phyloP scores from a whole-genome alignment of 768 basidiomycete genomes.

The Exsudoporus frostii region DNA sequence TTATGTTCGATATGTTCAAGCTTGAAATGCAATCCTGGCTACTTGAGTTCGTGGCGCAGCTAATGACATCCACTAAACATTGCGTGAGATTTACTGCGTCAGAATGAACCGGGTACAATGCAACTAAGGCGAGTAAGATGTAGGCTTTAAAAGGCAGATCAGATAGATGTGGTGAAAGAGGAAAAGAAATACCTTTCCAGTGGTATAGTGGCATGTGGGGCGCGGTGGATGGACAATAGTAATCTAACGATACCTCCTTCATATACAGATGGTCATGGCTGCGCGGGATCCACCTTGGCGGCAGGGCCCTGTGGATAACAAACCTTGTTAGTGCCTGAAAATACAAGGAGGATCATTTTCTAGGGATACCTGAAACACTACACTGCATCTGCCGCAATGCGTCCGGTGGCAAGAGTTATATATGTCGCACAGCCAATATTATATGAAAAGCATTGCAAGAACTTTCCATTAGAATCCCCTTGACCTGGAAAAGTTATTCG shows the following conservation, averaged over 20 bases:
- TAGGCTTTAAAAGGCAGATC: neutral
- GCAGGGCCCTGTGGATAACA: neutral
- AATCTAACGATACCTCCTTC: neutral
- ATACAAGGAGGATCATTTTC: too few species aligned
- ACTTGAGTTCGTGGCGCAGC: neutral
- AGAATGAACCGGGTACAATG: neutral
- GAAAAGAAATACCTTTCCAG: conserved; percentile 2
- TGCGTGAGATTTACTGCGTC: conserved; percentile 7
- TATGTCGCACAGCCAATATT: neutral
- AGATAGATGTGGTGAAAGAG: neutral
- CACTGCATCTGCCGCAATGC: neutral
- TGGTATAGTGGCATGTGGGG: conserved; percentile 5
- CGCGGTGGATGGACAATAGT: neutral
- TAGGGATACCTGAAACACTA: too few species aligned
- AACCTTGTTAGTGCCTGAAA: neutral
- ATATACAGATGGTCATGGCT: neutral
- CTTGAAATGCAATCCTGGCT: conserved; percentile 2
- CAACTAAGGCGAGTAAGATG: neutral
- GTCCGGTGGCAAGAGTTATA: too few species aligned
- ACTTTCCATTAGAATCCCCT: too few species aligned
- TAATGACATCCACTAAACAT: conserved; percentile 9
- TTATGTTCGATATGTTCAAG: neutral
- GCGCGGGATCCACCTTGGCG: too few species aligned
- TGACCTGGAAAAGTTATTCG: neutral
- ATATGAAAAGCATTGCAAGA: neutral